Conservation (phyloP, 306 rosid genomes). For the Ceratonia siliqua region DNA sequence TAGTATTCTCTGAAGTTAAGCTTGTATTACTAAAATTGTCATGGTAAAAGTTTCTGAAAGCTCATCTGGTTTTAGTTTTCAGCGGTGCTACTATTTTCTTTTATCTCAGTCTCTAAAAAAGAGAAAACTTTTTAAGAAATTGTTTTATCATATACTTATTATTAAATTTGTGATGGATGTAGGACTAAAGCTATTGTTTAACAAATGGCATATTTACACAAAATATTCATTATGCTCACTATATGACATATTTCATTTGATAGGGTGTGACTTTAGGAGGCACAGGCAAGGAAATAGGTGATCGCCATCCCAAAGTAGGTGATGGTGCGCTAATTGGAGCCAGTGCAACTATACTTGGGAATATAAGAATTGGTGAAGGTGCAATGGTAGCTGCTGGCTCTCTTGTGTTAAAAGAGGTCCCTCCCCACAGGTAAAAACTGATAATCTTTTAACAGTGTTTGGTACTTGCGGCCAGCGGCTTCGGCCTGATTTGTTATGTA, state of each 20-base stretch:
- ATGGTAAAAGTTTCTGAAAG: constrained; percentile 2
- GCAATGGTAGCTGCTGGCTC: constrained; percentile 92
- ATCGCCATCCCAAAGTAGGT: constrained; percentile 93
- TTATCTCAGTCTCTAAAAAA: background rate
- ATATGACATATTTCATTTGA: constrained; percentile 31
- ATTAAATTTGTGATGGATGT: background rate
- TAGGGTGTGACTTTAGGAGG: constrained; percentile 97
- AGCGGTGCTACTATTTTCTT: background rate
- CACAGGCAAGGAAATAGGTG: constrained; percentile 79
- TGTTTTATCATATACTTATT: background rate
- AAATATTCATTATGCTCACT: constrained; percentile 23
- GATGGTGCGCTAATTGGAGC: constrained; percentile 94
- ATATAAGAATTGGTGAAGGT: constrained; percentile 79
- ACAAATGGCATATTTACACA: background rate
- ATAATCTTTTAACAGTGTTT: constrained; percentile 6
- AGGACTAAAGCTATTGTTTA: background rate
- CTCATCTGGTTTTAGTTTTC: constrained; percentile 18
- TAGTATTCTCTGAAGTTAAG: background rate
- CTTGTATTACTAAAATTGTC: background rate
- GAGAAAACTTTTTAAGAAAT: background rate
- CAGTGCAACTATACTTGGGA: constrained; percentile 82
- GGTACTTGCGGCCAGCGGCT: constrained; percentile 2
- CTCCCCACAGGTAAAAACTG: constrained; percentile 69
- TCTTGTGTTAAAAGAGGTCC: constrained; percentile 75
- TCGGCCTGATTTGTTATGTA: constrained; percentile 7